phyloP scores from a whole-genome alignment of 805 yeast genomes.

The Wickerhamomyces canadensis region DNA sequence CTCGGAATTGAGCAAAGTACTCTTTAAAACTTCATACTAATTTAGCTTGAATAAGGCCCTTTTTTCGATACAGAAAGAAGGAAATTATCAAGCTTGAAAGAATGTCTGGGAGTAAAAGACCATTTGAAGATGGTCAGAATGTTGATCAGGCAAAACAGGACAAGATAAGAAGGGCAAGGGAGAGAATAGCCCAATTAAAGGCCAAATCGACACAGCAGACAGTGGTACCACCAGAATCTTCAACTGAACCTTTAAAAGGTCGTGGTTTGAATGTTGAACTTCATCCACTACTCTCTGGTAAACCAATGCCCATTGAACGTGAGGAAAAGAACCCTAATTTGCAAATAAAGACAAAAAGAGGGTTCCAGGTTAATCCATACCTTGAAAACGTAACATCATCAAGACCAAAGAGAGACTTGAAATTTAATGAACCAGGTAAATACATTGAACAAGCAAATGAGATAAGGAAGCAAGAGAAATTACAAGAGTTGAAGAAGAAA shows the following conservation, averaged over 20 bases:
- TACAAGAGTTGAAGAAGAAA: slow-evolving; percentile 28
- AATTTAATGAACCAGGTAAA: slow-evolving; percentile 60
- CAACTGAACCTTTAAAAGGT: neutral
- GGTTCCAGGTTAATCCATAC: slow-evolving; percentile 31
- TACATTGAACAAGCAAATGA: slow-evolving; percentile 40
- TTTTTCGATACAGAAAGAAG: neutral
- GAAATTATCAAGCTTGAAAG: too few species aligned
- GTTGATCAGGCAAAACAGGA: slow-evolving; percentile 2
- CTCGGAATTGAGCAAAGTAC: too few species aligned
- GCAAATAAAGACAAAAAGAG: slow-evolving; percentile 17
- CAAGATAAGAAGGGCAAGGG: slow-evolving; percentile 7
- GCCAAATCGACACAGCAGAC: slow-evolving; percentile 1
- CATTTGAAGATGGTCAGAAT: slow-evolving; percentile 1
- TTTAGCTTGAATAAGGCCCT: too few species aligned
- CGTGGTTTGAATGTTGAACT: slow-evolving; percentile 24
- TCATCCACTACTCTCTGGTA: slow-evolving; percentile 26
- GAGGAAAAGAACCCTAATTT: slow-evolving; percentile 21
- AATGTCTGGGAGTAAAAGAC: slow-evolving; percentile 6
- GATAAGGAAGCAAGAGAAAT: slow-evolving; percentile 36
- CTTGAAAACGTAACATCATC: slow-evolving; percentile 11
- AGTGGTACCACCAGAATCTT: neutral
- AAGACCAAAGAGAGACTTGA: slow-evolving; percentile 34
- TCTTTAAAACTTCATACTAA: too few species aligned
- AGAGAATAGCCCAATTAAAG: slow-evolving; percentile 8
- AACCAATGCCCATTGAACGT: slow-evolving; percentile 2